A percentile compares a stretch with the other conserved stretches of the same genome.
Evolutionary conservation across 345 rosid genomes (phyloP).

Genomic region (Brassica rapa): DNA sequence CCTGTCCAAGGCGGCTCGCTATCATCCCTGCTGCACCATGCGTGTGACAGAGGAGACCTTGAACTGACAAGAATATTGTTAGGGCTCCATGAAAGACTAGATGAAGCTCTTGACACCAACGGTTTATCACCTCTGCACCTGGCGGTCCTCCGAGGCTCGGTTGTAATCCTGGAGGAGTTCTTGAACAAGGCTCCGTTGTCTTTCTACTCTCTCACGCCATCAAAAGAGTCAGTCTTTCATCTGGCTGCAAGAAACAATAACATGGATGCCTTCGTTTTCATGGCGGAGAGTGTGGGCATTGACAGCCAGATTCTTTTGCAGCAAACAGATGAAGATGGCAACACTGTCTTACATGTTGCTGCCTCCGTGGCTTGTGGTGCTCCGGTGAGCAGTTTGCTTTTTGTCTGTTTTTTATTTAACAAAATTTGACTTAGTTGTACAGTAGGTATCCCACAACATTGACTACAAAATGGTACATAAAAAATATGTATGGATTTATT

Average conservation of each 20-base stretch:
- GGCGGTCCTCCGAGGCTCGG: conserved; percentile 56
- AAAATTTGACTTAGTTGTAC: not conserved
- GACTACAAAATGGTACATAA: too few relatives aligned
- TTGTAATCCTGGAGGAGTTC: conserved; percentile 47
- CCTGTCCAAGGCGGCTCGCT: not conserved
- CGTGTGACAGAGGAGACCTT: conserved; percentile 53
- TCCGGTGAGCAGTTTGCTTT: conserved; percentile 17
- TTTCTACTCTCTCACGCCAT: not conserved
- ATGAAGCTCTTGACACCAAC: conserved; percentile 38
- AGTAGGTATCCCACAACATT: not conserved
- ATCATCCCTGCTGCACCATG: conserved; percentile 46
- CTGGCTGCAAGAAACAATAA: conserved; percentile 51
- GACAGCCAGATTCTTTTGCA: conserved; percentile 39
- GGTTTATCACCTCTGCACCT: conserved; percentile 60
- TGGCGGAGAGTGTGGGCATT: conserved; percentile 40
- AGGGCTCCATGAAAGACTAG: conserved; percentile 40
- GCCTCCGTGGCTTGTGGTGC: conserved; percentile 40
- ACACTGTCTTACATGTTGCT: conserved; percentile 56
- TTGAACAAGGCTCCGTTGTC: conserved; percentile 28
- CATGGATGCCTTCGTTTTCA: conserved; percentile 46
- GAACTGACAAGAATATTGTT: conserved; percentile 51
- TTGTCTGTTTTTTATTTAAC: not conserved
- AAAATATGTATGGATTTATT: too few relatives aligned
- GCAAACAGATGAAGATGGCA: conserved; percentile 44
- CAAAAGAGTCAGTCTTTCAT: conserved; percentile 53